Evolutionary conservation across 2,329 filamentous ascomycete species (phyloP), one percentile per base, ranked within the genome.

Genomic region (Cordyceps fumosorosea): DNA sequence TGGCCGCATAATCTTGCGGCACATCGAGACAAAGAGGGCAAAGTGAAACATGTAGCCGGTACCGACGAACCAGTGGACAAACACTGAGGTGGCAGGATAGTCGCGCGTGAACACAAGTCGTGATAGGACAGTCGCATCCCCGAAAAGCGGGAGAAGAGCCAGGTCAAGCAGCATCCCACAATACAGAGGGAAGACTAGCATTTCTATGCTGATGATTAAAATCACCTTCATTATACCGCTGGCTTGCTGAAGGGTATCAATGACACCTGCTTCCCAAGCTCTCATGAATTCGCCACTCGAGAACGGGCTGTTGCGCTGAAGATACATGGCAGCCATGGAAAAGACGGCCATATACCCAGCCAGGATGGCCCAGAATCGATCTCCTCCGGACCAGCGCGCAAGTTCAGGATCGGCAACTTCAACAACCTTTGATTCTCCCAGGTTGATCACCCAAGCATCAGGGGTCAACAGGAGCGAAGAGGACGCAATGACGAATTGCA

Each of bases 31-130:
- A 72, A 99, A 99, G 3, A 99, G 83, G 5, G 95, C 95, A 73
- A 99, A 99, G 73, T 99, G 95, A 77, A 99, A 99, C 96, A 99
- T 99, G 75, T 99, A 99, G 65, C 93, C 96, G 3, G 95, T 99
- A 55, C 95, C 95, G 62, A 97, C 89, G 71, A 99, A 99, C 95
- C 95, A 99, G 74, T 99, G 95, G 58, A 98, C 89, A 73, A 99
- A 99, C 16, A 96, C 85, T 16, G 93, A 96, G 0, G 92, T 97
- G 67, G 93, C 83, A 0, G 95, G 95, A 64, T 89, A 91, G 64
- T 86, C 81, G 60, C 85, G 78, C 2, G 91, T 91, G 70, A 96
- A 99, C 4, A 86, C 78, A 57, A 96, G 77, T 24, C 95, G 86
- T 8, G 90, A 91, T 65, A 83, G 82, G 57, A 97, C 75, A 0